Base-by-base conservation (phyloP, 257 asterid species). In the Avicennia marina region DNA sequence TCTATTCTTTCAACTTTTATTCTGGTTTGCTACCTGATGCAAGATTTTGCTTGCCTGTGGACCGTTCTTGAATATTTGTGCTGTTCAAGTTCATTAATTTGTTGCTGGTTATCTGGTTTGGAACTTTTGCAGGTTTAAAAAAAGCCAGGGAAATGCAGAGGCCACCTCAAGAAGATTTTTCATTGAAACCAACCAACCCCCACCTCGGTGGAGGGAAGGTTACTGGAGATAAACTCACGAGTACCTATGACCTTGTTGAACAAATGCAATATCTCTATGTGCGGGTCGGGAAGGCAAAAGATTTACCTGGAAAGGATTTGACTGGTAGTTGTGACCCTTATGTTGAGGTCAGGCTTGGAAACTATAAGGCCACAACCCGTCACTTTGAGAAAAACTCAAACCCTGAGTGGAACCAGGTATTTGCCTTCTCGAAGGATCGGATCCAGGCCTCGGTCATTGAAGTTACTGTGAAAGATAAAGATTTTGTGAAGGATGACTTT, bases 201-300 rank as follows among this genome's bases (percentile, higher is more conserved):
- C 84, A 75, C 72, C 79, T 85, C 2, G 88, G 88, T 73, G 95
- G 90, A 19, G 84, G 90, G 62, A 85, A 71, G 76, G 71, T 71
- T 38, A 72, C 87, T 0, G 88, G 90, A 34, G 90, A 79, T 50
- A 81, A 85, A 74, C 78, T 79, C 44, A 77, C 83, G 10, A 85
- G 87, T 64, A 85, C 90, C 65, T 85, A 85, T 79, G 95, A 80
- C 68, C 83, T 82, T 16, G 88, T 82, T 22, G 95, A 82, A 76
- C 90, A 81, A 58, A 85, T 85, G 95, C 82, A 85, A 46, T 85
- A 73, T 68, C 90, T 85, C 34, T 82, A 82, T 24, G 90, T 85
- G 36, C 80, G 85, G 18, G 94, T 84, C 4, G 87, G 79, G 36
- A 84, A 84, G 72, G 87, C 94, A 1, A 84, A 65, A 63, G 95